Percentiles rank a stretch among this genome's conserved stretches.
These are phyloP conservation scores for Helicostylum pulchrum DNA, from an alignment of 192 early-diverging fungal genomes.

Conservation along the genomic window DNA sequence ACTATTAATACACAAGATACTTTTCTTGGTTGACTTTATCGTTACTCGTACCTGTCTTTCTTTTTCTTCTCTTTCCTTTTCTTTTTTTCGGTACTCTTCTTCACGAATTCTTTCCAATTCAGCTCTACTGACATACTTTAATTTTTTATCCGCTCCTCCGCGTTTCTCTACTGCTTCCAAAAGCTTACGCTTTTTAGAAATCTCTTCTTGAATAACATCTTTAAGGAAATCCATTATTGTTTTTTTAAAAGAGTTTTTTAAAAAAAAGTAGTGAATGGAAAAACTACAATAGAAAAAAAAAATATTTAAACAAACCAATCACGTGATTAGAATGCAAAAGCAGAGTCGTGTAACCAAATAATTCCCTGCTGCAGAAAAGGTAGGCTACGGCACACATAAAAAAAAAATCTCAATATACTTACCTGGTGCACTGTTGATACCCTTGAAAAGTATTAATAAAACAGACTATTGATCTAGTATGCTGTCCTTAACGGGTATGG, in stretches of 20 bases:
- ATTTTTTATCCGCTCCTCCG: slow-evolving; percentile 37
- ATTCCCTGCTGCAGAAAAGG: no score
- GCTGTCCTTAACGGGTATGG: no score
- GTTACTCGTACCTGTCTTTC: slow-evolving; percentile 43
- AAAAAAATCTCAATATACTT: no score
- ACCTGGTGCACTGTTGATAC: no score
- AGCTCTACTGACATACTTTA: slow-evolving; percentile 82
- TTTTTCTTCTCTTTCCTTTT: slow-evolving; percentile 52
- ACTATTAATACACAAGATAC: not conserved
- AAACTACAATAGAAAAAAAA: no score
- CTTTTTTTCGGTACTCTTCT: slow-evolving; percentile 49
- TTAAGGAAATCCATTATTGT: slow-evolving; percentile 32
- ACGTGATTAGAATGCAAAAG: no score
- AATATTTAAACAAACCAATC: no score
- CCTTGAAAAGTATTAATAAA: no score
- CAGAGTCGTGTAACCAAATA: no score
- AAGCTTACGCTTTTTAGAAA: slow-evolving; percentile 73
- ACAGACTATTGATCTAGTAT: no score
- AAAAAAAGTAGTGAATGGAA: no score
- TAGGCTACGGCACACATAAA: no score
- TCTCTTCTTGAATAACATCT: slow-evolving; percentile 57
- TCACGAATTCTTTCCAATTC: slow-evolving; percentile 70
- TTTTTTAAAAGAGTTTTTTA: not conserved
- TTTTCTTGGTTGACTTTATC: not conserved
- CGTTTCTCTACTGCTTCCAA: slow-evolving; percentile 33